Base-by-base conservation (phyloP, 345 rosid genomes). In the Acer negundo region DNA sequence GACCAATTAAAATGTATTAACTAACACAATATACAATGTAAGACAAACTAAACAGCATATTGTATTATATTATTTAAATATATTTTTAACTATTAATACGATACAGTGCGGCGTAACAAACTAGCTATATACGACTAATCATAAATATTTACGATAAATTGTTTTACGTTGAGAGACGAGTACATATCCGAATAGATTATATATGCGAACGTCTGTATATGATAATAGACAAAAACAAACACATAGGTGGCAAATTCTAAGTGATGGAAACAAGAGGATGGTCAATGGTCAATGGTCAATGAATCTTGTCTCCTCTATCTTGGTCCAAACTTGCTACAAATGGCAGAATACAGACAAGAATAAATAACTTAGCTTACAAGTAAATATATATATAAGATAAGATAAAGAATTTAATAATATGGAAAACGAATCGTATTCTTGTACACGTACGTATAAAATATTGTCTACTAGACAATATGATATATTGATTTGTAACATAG, bases 361-460 rank as follows among this genome's bases (percentile, higher is more conserved):
- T 69, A 26, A 63, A 63, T 42, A 63, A 7, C 62, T 51, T 47
- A 70, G 1, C 11, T 55, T 6, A 17, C 44, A 70, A 26, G 62
- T 24, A 51, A 70, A 26, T 0, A 6, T 6, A 40, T 11, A 1
- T 20, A n/a, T 3, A 13, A 0, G 26, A 42, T n/a, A 62, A 69
- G 35, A 17, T 12, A 1, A 15, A 44, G n/a, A 19, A n/a, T 35
- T n/a, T 61, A 42, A 59, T 28, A 46, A 20, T 75, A 66, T 51
- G 35, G 69, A 82, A 76, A 82, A 65, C 65, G 78, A 67, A 10
- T 67, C 55, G 22, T 35, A 67, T 38, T 67, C 51, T 19, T 38
- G 51, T 19, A 70, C 74, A 56, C 74, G 74, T 70, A 56, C n/a
- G 9, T 35, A 35, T 35, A 35, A 35, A 4, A 35, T 35, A 35